These are phyloP conservation scores for Dryas octopetala DNA, from an alignment of 306 rosid species.

Conservation along the genomic window DNA sequence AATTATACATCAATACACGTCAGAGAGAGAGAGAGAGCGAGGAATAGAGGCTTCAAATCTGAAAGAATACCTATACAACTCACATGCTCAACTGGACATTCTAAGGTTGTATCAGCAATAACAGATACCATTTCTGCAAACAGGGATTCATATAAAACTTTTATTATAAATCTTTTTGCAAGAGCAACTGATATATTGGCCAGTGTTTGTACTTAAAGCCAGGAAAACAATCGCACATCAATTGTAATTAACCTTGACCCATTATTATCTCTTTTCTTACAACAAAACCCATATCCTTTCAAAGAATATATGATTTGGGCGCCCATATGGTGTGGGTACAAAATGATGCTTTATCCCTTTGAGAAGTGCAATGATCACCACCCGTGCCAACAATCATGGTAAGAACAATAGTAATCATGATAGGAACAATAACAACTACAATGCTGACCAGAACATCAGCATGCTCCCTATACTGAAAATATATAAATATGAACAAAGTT, in stretches of 20 bases:
- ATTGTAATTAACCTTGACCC: background rate
- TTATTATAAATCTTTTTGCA: no score
- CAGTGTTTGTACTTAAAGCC: background rate
- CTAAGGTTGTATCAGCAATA: no score
- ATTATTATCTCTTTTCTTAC: background rate
- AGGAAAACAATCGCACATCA: background rate
- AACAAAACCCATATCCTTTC: background rate
- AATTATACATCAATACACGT: no score
- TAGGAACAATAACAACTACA: background rate
- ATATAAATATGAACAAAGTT: background rate
- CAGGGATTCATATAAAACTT: background rate
- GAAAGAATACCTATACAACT: no score
- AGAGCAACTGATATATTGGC: background rate
- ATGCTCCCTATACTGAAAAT: background rate
- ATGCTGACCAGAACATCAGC: background rate
- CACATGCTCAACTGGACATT: no score
- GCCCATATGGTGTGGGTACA: background rate
- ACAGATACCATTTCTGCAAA: background rate
- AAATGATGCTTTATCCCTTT: background rate
- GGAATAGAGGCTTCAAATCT: no score
- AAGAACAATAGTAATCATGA: background rate
- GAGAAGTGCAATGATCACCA: background rate
- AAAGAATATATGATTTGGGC: background rate
- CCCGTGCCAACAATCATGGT: background rate
- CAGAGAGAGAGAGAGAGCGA: no score